A percentile compares a stretch with the other conserved stretches of the same genome.
Conservation (phyloP, 345 rosid species). For the Ailanthus altissimus region DNA sequence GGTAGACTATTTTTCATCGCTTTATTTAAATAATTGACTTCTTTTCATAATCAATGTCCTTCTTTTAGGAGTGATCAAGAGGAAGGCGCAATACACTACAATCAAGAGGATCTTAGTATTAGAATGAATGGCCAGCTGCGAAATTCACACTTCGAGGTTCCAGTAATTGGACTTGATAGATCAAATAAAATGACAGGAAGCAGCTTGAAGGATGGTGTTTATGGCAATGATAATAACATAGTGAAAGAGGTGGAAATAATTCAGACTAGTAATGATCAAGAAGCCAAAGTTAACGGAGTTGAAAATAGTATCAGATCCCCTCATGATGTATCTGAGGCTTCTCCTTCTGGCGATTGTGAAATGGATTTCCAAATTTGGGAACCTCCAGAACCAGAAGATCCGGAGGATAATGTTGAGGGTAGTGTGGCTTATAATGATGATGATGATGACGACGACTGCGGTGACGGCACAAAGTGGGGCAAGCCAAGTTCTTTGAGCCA, state of each 20-base stretch:
- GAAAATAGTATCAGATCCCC: slow-evolving; percentile 27
- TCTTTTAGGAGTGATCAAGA: slow-evolving; percentile 57
- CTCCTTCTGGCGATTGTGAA: slow-evolving; percentile 30
- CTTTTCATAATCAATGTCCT: neutral
- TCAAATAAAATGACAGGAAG: slow-evolving; percentile 33
- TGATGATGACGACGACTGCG: slow-evolving; percentile 63
- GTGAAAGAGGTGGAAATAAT: slow-evolving; percentile 45
- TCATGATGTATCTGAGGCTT: slow-evolving; percentile 36
- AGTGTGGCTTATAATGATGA: slow-evolving; percentile 59
- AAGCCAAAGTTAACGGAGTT: slow-evolving; percentile 30
- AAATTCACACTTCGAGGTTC: slow-evolving; percentile 32
- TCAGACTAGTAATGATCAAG: slow-evolving; percentile 32
- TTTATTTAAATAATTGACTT: neutral
- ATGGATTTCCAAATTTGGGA: slow-evolving; percentile 61
- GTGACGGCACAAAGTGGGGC: slow-evolving; percentile 67
- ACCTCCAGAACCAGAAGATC: slow-evolving; percentile 80
- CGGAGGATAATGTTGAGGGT: slow-evolving; percentile 57
- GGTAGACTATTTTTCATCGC: too few relatives aligned
- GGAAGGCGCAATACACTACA: slow-evolving; percentile 37
- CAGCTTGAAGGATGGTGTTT: slow-evolving; percentile 26
- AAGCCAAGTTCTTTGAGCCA: slow-evolving; percentile 56
- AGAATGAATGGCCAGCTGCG: slow-evolving; percentile 33
- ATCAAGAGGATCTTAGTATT: slow-evolving; percentile 37
- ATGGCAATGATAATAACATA: slow-evolving; percentile 28
- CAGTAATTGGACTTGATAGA: slow-evolving; percentile 33